Base-by-base conservation (phyloP, 2,329 filamentous ascomycete genomes). In the Pseudocercospora fijiensis region DNA sequence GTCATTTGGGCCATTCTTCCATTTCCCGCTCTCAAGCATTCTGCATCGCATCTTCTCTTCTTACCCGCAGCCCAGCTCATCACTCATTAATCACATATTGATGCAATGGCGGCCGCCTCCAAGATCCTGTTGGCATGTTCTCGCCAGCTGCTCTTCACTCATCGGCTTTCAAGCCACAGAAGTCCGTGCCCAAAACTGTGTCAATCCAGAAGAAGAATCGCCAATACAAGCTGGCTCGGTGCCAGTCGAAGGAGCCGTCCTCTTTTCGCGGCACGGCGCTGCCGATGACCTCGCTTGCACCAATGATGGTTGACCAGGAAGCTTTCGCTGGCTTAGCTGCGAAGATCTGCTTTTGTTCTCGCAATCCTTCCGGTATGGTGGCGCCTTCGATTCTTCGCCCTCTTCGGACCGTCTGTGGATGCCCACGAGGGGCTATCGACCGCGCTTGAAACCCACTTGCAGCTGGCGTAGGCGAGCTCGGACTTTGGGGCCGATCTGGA, bases 201-300 rank as follows among this genome's bases (percentile, higher is more conserved):
- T 89, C 86, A 16, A 88, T 71, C 75, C 78, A 81, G 64, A 82
- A 83, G 81, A 85, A 88, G 63, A 86, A 78, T 24, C 80, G 76
- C 86, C 86, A 88, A 69, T 88, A 88, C 60, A 82, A 70, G 67
- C 83, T 84, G 6, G 85, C 86, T 52, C 79, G 81, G 47, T 85
- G 85, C 81, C 88, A 90, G 76, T 97, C 93, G 70, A 96, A 93
- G 47, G 86, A 87, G 62, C 90, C 91, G 49, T 84, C 81, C 59
- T 92, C 89, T 59, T 84, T 88, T 47, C 89, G 83, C 7, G 91
- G 91, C 43, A 94, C 86, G 74, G 89, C 84, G 73, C 87, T 87
- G 5, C 90, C 90, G 71, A 94, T 92, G 76, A 93, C 86, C 71
- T 80, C 78, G 7, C 77, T 77, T 8, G 76, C 76, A 6, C 80